Conservation (phyloP, 768 basidiomycete genomes). For the Pleurotus djamor region DNA sequence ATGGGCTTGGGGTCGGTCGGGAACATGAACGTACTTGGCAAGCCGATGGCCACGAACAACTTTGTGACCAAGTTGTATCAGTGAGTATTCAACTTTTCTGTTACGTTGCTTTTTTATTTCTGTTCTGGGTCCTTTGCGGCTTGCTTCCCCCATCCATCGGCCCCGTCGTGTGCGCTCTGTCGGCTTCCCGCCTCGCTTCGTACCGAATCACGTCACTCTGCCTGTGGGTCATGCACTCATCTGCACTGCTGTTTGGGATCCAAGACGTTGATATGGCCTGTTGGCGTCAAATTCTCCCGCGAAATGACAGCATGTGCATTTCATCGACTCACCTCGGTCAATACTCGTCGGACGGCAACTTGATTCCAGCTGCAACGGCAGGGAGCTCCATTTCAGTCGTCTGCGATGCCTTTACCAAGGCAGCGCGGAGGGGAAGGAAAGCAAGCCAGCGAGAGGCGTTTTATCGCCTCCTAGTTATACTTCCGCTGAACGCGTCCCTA, state of each 20-base stretch:
- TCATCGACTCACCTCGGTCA: background rate
- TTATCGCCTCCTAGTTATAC: background rate
- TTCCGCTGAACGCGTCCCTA: background rate
- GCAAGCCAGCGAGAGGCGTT: background rate
- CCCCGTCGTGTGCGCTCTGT: background rate
- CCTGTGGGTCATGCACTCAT: background rate
- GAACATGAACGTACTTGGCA: conserved; percentile 59
- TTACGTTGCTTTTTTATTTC: background rate
- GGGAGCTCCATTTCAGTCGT: too few relatives aligned
- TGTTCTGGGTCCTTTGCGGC: background rate
- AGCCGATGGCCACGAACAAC: conserved; percentile 72
- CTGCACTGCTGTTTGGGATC: background rate
- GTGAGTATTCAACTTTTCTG: conserved; percentile 36
- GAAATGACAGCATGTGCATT: background rate
- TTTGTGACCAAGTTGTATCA: conserved; percentile 90
- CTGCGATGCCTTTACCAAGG: too few relatives aligned
- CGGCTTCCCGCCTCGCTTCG: background rate
- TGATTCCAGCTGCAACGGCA: too few relatives aligned
- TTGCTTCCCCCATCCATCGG: background rate
- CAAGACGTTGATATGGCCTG: background rate
- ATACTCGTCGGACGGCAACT: too few relatives aligned
- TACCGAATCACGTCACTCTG: background rate
- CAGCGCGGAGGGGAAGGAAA: background rate
- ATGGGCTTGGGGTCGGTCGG: conserved; percentile 25
- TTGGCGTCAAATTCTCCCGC: background rate